Conservation (phyloP, 1,284 basidiomycete species). For the Trametes sp. region DNA sequence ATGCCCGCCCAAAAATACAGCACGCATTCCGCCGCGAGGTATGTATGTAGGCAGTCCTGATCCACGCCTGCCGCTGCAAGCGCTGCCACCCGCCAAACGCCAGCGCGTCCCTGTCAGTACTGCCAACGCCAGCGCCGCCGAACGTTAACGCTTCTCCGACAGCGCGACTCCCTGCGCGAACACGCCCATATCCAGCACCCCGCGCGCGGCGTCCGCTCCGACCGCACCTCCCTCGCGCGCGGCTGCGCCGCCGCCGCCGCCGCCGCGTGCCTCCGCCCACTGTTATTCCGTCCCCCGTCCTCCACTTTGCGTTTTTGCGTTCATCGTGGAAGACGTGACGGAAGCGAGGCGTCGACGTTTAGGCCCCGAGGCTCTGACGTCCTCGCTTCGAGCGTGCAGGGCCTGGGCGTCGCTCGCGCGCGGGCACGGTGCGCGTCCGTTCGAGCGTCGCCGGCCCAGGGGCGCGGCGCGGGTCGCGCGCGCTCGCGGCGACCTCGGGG, state of each 20-base stretch:
- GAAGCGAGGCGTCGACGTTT: too few relatives aligned
- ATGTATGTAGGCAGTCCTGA: too few relatives aligned
- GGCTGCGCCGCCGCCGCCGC: too few relatives aligned
- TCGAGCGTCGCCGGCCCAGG: not conserved
- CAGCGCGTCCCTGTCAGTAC: not conserved
- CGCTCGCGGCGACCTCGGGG: not conserved
- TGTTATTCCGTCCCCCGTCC: not conserved
- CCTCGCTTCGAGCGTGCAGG: too few relatives aligned
- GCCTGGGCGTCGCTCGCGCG: too few relatives aligned
- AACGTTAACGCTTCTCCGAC: constrained; percentile 4
- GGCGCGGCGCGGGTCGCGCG: not conserved
- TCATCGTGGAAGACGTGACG: too few relatives aligned
- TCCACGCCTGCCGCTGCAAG: not conserved
- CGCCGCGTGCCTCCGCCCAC: not conserved
- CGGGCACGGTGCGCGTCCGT: too few relatives aligned
- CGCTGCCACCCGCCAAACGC: not conserved
- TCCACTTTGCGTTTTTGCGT: too few relatives aligned
- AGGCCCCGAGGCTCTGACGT: too few relatives aligned
- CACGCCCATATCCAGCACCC: not conserved
- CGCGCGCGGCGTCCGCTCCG: not conserved
- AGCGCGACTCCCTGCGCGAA: not conserved
- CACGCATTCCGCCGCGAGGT: not conserved
- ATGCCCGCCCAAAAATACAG: too few relatives aligned
- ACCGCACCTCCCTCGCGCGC: not conserved
- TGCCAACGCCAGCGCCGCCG: not conserved